Conservation (phyloP, 2,329 filamentous ascomycete species). For the Cytospora mali region DNA sequence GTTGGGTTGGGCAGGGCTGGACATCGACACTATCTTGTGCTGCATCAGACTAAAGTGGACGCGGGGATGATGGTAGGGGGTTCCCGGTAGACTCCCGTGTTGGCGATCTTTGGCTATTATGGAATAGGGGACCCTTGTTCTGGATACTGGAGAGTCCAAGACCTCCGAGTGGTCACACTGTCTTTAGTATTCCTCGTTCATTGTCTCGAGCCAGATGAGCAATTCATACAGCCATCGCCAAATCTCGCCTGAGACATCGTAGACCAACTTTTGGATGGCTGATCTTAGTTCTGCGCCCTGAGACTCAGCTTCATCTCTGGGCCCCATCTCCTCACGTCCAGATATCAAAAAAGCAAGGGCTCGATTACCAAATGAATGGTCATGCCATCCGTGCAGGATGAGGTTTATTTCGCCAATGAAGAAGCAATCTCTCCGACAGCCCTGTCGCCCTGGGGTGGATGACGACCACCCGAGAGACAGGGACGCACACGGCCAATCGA, state of each 20-base stretch:
- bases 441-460: neutral
- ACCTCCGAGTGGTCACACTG: conserved; percentile 3
- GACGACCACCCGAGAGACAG: neutral
- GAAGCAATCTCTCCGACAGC: neutral
- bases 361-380: neutral
- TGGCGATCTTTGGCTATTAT: conserved; percentile 4
- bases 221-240: neutral
- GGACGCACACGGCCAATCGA: conserved; percentile 3
- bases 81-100: conserved; percentile 8
- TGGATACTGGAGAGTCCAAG: neutral
- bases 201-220: neutral
- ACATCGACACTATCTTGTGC: conserved; percentile 5
- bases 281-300: neutral
- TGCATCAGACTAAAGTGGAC: conserved; percentile 16
- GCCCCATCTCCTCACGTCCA: neutral
- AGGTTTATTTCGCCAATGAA: conserved; percentile 5
- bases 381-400: neutral
- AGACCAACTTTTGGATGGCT: neutral
- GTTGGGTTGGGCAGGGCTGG: neutral
- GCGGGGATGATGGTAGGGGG: conserved; percentile 19
- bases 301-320: conserved; percentile 6
- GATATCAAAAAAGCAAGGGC: neutral
- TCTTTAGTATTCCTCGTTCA: conserved; percentile 9
- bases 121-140: neutral
- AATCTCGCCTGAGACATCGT: neutral